Percentiles rank a stretch among this genome's conserved stretches.
Conservation (phyloP, 441 rosid species). For the Corymbia calophylla region DNA sequence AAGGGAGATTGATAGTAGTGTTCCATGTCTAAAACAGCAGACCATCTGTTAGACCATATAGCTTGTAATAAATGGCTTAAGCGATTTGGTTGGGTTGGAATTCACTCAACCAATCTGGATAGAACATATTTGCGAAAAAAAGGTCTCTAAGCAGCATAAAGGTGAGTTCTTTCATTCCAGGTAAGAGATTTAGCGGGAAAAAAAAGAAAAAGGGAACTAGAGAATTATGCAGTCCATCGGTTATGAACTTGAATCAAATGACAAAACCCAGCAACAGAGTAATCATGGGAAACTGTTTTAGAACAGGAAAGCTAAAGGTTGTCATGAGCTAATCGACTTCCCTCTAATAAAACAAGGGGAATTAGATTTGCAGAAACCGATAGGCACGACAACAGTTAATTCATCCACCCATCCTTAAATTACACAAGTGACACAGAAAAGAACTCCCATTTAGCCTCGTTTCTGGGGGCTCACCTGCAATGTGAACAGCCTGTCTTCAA, state of each 20-base stretch:
- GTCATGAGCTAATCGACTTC: neutral
- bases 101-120: neutral
- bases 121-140: neutral
- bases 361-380: neutral
- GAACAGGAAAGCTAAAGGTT: neutral
- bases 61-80: neutral
- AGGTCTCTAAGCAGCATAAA: neutral
- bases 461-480: neutral
- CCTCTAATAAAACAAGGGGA: neutral
- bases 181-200: neutral
- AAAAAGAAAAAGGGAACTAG: neutral
- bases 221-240: neutral
- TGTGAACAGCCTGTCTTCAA: constrained; percentile 1
- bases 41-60: neutral
- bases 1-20: neutral
- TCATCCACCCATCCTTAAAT: neutral
- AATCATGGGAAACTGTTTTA: neutral
- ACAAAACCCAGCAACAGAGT: neutral
- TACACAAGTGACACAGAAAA: neutral
- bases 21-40: neutral
- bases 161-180: neutral
- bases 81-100: neutral
- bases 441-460: neutral
- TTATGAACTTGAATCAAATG: neutral
- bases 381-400: neutral